Percentiles rank a stretch among this genome's conserved stretches.
Conservation (phyloP, 2,329 filamentous ascomycete genomes). For the Macrophomina pseudophaseolina region DNA sequence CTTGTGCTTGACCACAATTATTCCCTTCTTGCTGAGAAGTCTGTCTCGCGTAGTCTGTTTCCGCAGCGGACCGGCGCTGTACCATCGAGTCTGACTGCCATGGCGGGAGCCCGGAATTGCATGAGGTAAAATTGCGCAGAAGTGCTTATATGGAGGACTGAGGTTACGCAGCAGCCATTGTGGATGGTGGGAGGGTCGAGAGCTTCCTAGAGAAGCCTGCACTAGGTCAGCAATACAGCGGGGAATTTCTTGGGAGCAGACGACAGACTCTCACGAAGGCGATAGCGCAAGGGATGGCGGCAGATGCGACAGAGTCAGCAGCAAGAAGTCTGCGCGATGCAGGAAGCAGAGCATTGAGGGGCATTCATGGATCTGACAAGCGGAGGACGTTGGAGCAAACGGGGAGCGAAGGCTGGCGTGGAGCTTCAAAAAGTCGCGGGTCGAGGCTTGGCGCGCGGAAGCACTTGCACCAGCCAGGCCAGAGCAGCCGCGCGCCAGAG, state of each 20-base stretch:
- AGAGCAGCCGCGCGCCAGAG: not conserved
- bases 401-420: not conserved
- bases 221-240: not conserved
- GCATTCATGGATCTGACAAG: conserved; percentile 22
- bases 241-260: not conserved
- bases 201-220: not conserved
- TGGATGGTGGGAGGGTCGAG: not conserved
- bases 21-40: not conserved
- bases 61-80: not conserved
- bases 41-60: not conserved
- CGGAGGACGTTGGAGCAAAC: not conserved
- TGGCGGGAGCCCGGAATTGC: not conserved
- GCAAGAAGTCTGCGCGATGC: conserved; percentile 15
- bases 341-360: conserved; percentile 17
- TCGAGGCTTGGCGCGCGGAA: not conserved
- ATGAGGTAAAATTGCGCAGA: not conserved
- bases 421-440: conserved; percentile 13
- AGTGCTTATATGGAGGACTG: too few relatives aligned
- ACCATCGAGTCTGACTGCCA: not conserved
- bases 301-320: not conserved
- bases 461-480: not conserved
- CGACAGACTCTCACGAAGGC: not conserved
- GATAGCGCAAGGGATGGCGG: not conserved
- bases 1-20: not conserved
- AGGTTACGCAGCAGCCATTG: not conserved